Conservation (phyloP, 768 basidiomycete species). For the Phylloporus arenicola region DNA sequence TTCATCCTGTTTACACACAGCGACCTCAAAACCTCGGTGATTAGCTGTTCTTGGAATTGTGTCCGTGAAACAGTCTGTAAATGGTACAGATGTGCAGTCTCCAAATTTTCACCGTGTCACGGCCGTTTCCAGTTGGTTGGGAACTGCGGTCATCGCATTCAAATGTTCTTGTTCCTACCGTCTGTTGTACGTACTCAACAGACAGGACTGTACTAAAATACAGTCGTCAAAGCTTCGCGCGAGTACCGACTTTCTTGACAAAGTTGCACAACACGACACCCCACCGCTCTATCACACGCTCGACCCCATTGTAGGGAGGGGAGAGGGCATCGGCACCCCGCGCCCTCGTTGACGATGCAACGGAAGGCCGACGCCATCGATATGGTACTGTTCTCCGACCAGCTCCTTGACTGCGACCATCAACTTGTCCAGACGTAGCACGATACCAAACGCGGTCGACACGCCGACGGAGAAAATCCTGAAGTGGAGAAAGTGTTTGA, state of each 20-base stretch:
- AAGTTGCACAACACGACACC: neutral
- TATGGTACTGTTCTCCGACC: conserved; percentile 83
- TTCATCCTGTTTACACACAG: no score
- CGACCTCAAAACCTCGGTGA: no score
- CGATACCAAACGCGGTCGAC: conserved; percentile 59
- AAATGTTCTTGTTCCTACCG: no score
- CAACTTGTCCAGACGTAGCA: conserved; percentile 69
- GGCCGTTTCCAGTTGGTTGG: no score
- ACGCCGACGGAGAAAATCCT: conserved; percentile 73
- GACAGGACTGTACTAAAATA: neutral
- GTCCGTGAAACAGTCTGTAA: no score
- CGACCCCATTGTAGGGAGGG: conserved; percentile 2
- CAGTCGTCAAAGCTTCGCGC: neutral
- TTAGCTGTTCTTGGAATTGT: no score
- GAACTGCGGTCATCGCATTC: no score
- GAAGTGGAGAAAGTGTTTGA: neutral
- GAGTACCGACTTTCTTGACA: no score
- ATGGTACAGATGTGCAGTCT: no score
- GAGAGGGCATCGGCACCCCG: conserved; percentile 30
- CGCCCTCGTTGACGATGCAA: conserved; percentile 17
- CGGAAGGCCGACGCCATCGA: conserved; percentile 55
- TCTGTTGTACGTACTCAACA: no score
- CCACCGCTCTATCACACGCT: neutral
- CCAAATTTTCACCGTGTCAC: no score
- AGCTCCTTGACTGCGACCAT: conserved; percentile 83